phyloP scores from a whole-genome alignment of 257 asterid species.

The Pogostemon cablin region DNA sequence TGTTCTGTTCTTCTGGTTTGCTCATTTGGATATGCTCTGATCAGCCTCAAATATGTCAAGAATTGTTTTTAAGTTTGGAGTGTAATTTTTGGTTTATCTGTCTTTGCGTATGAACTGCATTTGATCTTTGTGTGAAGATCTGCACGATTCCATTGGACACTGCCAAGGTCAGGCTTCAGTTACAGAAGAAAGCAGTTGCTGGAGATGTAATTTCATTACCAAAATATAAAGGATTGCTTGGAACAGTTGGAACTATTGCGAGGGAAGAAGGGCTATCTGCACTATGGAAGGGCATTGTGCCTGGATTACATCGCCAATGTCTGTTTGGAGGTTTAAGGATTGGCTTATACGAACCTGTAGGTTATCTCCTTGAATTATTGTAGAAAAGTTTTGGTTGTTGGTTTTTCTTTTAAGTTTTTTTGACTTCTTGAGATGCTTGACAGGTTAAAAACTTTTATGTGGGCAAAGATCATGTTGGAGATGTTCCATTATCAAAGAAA shows the following conservation, averaged over 20 bases:
- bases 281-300: conserved; percentile 96
- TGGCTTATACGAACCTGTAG: conserved; percentile 94
- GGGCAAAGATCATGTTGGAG: conserved; percentile 96
- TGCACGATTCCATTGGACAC: conserved; percentile 93
- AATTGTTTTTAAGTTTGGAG: not conserved
- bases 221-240: conserved; percentile 86
- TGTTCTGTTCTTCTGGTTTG: conserved; percentile 4
- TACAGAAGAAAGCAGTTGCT: conserved; percentile 79
- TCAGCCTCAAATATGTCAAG: not conserved
- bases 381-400: not conserved
- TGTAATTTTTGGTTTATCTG: not conserved
- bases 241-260: conserved; percentile 96
- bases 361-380: conserved; percentile 30
- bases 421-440: conserved; percentile 6
- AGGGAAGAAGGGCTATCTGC: conserved; percentile 89
- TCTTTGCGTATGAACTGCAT: not conserved
- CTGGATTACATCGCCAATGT: conserved; percentile 96
- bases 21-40: not conserved
- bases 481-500: conserved; percentile 87
- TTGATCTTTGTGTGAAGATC: conserved; percentile 42
- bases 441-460: conserved; percentile 83
- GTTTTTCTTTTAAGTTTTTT: conserved; percentile 22
- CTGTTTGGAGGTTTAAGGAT: conserved; percentile 92
- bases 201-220: conserved; percentile 74
- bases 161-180: conserved; percentile 96